phyloP scores from a whole-genome alignment of 2,329 filamentous ascomycete genomes.

The Alternaria postmessia region DNA sequence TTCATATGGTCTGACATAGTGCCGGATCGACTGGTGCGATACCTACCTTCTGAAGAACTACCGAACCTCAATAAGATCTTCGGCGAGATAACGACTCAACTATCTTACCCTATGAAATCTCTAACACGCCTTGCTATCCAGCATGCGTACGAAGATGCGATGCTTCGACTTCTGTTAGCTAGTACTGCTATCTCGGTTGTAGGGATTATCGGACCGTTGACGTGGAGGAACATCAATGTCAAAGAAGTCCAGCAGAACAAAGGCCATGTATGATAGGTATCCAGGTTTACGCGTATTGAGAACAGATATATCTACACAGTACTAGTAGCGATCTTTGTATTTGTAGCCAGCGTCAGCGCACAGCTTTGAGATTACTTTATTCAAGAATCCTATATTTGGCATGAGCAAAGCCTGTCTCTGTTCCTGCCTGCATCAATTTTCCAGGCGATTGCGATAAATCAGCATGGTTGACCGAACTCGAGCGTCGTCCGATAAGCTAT shows the following conservation, averaged over 20 bases:
- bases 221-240: conserved; percentile 22
- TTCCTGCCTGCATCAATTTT: too few relatives aligned
- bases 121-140: conserved; percentile 54
- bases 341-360: too few relatives aligned
- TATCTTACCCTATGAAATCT: conserved; percentile 60
- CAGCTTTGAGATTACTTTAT: too few relatives aligned
- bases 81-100: conserved; percentile 61
- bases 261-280: too few relatives aligned
- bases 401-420: fast-evolving
- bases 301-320: too few relatives aligned
- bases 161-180: conserved; percentile 18
- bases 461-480: too few relatives aligned
- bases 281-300: too few relatives aligned
- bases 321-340: too few relatives aligned
- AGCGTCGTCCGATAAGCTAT: too few relatives aligned
- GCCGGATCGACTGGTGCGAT: conserved; percentile 12
- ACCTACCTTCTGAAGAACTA: conserved; percentile 53
- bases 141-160: conserved; percentile 34
- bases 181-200: conserved; percentile 17
- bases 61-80: conserved; percentile 55
- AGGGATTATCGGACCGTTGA: conserved; percentile 16
- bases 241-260: conserved; percentile 16
- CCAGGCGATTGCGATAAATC: too few relatives aligned
- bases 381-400: too few relatives aligned
- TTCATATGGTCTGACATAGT: conserved; percentile 65